Evolutionary conservation across 352 stramenopile species (phyloP).

Genomic region (Phytophthora pistaciae): DNA sequence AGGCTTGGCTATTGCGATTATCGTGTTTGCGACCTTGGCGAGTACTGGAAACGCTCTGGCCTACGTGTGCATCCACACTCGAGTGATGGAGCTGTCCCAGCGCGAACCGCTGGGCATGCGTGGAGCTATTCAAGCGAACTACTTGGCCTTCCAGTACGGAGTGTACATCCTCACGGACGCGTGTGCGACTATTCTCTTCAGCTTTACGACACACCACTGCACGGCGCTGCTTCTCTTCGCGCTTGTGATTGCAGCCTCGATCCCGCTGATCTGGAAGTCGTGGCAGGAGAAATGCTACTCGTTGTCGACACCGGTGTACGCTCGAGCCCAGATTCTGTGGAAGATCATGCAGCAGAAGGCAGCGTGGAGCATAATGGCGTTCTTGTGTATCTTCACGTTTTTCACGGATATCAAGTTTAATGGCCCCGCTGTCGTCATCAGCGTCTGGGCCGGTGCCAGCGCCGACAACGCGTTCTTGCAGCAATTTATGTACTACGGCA

Average conservation of each 20-base stretch:
- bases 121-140: neutral
- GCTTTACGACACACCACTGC: neutral
- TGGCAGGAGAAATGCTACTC: neutral
- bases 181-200: neutral
- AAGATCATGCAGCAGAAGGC: neutral
- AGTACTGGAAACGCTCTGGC: neutral
- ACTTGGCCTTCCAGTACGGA: neutral
- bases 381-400: neutral
- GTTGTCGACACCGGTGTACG: neutral
- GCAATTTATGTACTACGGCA: slow-evolving; percentile 20
- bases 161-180: neutral
- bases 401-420: neutral
- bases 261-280: neutral
- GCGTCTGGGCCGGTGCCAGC: neutral
- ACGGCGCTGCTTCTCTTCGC: neutral
- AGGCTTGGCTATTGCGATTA: neutral
- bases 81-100: neutral
- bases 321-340: neutral
- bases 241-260: neutral
- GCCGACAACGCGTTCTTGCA: slow-evolving; percentile 29
- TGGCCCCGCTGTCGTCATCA: neutral
- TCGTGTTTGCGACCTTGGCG: neutral
- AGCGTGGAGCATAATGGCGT: neutral
- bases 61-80: neutral
- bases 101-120: neutral